Evolutionary conservation across 176 grass and related monocot genomes (phyloP).

Genomic region (Aegilops longissima): DNA sequence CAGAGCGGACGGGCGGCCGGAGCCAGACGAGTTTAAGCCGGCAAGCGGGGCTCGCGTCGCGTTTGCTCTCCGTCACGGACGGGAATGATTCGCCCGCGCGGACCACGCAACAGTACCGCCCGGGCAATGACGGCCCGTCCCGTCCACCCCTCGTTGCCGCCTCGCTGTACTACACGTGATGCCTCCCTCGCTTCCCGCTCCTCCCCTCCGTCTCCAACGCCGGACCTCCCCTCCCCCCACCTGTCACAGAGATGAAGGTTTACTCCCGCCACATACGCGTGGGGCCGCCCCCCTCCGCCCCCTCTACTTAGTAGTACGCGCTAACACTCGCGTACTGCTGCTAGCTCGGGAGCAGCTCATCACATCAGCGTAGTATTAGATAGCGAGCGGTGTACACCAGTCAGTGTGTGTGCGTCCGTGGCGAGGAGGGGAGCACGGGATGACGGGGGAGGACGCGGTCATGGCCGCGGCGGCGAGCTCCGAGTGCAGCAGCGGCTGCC

Average conservation of each 20-base stretch:
- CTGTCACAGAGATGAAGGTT: background rate
- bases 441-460: background rate
- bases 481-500: slow-evolving; percentile 96
- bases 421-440: background rate
- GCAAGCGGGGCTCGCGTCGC: background rate
- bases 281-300: background rate
- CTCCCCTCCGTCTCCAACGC: slow-evolving; percentile 23
- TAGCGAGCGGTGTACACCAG: background rate
- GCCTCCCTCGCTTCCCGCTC: slow-evolving; percentile 7
- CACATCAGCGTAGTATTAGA: background rate
- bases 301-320: slow-evolving; percentile 26
- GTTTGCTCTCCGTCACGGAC: slow-evolving; percentile 34
- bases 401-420: background rate
- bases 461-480: slow-evolving; percentile 53
- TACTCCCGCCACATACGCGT: background rate
- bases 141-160: slow-evolving; percentile 14
- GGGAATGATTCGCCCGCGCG: slow-evolving; percentile 36
- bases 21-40: no score
- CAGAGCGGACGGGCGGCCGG: no score
- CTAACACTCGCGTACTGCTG: slow-evolving; percentile 22
- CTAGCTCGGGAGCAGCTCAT: slow-evolving; percentile 10
- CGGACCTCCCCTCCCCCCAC: background rate
- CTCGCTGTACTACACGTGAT: slow-evolving; percentile 81
- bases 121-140: background rate
- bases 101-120: slow-evolving; percentile 33